Evolutionary conservation across 169 alveolate genomes (phyloP), one percentile per base, ranked within the genome.

Genomic region (Babesia bigemina): DNA sequence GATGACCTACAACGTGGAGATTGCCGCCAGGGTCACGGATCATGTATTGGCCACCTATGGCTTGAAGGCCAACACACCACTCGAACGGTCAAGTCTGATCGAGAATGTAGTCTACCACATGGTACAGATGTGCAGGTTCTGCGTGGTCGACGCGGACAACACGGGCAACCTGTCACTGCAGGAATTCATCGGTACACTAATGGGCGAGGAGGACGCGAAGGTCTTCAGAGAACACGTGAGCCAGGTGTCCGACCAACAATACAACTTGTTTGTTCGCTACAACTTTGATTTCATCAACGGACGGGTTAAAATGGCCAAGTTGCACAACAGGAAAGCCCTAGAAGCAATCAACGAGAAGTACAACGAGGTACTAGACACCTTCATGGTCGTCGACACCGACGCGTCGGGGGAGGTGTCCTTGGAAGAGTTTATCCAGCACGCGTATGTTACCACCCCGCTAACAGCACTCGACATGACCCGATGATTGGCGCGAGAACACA

Each of bases 341-440:
- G 76, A 67, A 42, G 76, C 52, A 28, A 52, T 67, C 9, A 67
- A 55, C 36, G 58, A 24, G 2, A 33, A 19, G 21, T 67, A 67
- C 76, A 67, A 67, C 55, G 76, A 67, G 33, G 65, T 67, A 24
- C 63, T 67, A 9, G 76, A 67, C 55, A 67, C 49, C 17, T 67
- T 67, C 65, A 67, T 67, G 76, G 22, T 67, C 14, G 33, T 52
- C 14, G 76, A 67, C 45, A 29, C 65, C 26, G 66, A 67, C 65
- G 76, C 66, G 17, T 67, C 76, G 67, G 76, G 76, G 12, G 76
- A 67, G 24, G 36, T 67, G 47, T 67, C 76, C 33, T 45, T 67
- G 53, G 66, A 67, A 12, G 76, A 67, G 56, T 67, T 53, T 49
- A 0, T 67, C 26, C 59, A 67, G 13, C 73, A 63, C 73, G 28